Evolutionary conservation across 306 rosid species (phyloP), one percentile per base, ranked within the genome.

Genomic region (Rubus parviflorus): DNA sequence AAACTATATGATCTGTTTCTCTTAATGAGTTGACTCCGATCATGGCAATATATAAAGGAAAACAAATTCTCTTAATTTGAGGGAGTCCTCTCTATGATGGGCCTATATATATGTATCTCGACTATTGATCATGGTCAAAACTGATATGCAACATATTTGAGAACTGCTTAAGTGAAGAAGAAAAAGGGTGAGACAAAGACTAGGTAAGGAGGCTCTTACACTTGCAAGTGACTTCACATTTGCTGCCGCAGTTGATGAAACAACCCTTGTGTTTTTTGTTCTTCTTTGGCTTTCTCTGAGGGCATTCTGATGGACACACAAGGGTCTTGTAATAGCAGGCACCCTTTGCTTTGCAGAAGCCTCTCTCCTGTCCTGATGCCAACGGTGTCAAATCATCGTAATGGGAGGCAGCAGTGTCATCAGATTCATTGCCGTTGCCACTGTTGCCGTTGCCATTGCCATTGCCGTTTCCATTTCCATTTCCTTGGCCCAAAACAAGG

Each of bases 221-320:
- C 86, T 85, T 92, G 95, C 97, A 90, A 62, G 93, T 92, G 80
- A 81, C 90, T 88, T 92, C 97, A 71, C 93, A 92, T 80, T 86
- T 88, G 92, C 82, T 90, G 78, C 87, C 81, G 63, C 96, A 87
- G 61, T 92, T 82, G 4, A 92, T 8, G 79, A 84, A 89, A 63
- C 97, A 90, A 15, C 89, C 97, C 81, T 90, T 92, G 19, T 69
- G 40, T 63, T 83, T 85, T 90, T 87, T 90, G 87, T 92, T 92
- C 80, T 87, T 49, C 92, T 90, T 90, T 7, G 96, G 97, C 86
- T 90, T 92, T 72, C 89, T 84, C 30, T 49, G 0, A 4, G 80
- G 23, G 83, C 93, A 90, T 77, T 92, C 87, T 0, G 85, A 0
- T 8, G 97, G 92, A 76, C 97, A 88, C 1, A 56, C 53, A 7